Evolutionary conservation across 257 asterid genomes (phyloP).

Genomic region (Solanum sparsipilum): DNA sequence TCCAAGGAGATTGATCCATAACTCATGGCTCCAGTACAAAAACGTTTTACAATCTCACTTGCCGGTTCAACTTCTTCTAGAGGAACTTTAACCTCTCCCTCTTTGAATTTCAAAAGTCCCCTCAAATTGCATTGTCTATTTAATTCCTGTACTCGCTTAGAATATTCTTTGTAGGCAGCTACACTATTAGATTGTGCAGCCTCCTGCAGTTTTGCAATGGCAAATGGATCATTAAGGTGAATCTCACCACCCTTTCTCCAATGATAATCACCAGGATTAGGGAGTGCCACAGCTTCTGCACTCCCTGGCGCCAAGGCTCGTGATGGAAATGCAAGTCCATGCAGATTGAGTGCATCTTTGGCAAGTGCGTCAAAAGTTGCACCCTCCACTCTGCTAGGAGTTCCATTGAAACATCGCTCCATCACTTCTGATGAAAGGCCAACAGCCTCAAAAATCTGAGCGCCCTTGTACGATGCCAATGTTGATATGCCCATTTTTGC

Average conservation of each 20-base stretch:
- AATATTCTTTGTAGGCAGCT: constrained; percentile 89
- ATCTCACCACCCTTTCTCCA: constrained; percentile 99
- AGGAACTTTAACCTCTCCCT: constrained; percentile 48
- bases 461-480: constrained; percentile 97
- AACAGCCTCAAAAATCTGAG: constrained; percentile 98
- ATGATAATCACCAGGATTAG: constrained; percentile 96
- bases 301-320: constrained; percentile 82
- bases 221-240: constrained; percentile 94
- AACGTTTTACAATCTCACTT: constrained; percentile 87
- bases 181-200: constrained; percentile 87
- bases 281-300: constrained; percentile 94
- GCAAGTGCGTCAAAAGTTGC: constrained; percentile 97
- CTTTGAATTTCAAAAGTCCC: constrained; percentile 92
- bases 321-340: constrained; percentile 87
- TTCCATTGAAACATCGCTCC: constrained; percentile 86
- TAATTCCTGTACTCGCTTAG: constrained; percentile 74
- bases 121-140: constrained; percentile 86
- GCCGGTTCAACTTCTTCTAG: constrained; percentile 89
- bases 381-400: constrained; percentile 99
- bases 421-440: constrained; percentile 98
- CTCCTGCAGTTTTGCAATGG: constrained; percentile 90
- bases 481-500: constrained; percentile 99
- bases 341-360: constrained; percentile 70
- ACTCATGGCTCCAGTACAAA: constrained; percentile 98
- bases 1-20: constrained; percentile 97